A percentile compares a stretch with the other conserved stretches of the same genome.
Evolutionary conservation across 352 stramenopile species (phyloP).

Genomic region (Salisapilia sapeloensis): DNA sequence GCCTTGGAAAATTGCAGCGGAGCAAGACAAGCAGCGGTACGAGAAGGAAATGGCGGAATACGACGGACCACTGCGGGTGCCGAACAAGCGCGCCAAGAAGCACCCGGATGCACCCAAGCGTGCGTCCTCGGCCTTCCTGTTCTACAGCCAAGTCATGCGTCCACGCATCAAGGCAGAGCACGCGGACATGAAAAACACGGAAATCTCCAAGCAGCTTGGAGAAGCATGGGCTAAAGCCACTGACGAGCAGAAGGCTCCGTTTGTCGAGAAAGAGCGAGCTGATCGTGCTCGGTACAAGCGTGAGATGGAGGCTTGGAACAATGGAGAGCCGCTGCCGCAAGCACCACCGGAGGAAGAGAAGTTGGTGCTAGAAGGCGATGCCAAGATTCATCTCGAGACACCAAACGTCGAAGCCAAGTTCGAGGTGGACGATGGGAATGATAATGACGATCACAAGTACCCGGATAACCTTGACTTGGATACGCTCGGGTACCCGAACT

Average conservation of each 20-base stretch:
- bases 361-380: no score
- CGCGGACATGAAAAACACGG: constrained; percentile 91
- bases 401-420: no score
- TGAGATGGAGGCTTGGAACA: constrained; percentile 88
- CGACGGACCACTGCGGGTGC: constrained; percentile 81
- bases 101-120: constrained; percentile 88
- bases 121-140: constrained; percentile 89
- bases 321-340: no score
- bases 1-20: constrained; percentile 85
- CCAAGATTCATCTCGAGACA: no score
- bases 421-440: no score
- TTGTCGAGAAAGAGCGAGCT: constrained; percentile 84
- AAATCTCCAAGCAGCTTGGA: constrained; percentile 89
- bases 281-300: constrained; percentile 87
- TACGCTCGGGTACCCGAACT: constrained; percentile 52
- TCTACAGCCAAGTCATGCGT: constrained; percentile 86
- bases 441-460: no score
- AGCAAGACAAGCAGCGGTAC: constrained; percentile 89
- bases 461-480: constrained; percentile 66
- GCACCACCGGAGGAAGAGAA: no score
- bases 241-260: constrained; percentile 81
- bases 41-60: constrained; percentile 87
- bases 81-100: constrained; percentile 91
- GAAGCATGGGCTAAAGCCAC: constrained; percentile 86
- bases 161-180: constrained; percentile 82